Evolutionary conservation across 2,329 filamentous ascomycete genomes (phyloP).

Genomic region (Colletotrichum scovillei): DNA sequence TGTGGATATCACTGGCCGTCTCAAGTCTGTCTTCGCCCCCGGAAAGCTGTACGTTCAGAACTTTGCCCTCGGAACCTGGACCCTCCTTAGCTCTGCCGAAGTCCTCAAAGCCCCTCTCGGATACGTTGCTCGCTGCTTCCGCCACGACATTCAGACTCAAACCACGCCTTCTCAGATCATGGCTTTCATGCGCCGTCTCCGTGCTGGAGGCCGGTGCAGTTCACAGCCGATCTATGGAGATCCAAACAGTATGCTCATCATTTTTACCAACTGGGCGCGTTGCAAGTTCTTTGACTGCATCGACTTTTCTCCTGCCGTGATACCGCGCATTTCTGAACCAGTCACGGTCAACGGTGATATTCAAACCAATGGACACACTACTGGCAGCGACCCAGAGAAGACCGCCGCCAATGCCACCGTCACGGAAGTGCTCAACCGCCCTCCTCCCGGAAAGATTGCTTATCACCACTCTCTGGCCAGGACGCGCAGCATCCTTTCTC

Average conservation of each 20-base stretch:
- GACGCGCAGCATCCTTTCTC: slow-evolving; percentile 26
- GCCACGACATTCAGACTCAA: slow-evolving; percentile 48
- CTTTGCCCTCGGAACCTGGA: slow-evolving; percentile 38
- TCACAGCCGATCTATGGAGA: slow-evolving; percentile 45
- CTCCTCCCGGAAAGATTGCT: slow-evolving; percentile 28
- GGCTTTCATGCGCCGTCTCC: slow-evolving; percentile 41
- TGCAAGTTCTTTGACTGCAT: slow-evolving; percentile 46
- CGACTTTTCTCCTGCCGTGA: slow-evolving; percentile 50
- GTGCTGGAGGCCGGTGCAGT: slow-evolving; percentile 35
- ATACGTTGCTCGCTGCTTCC: slow-evolving; percentile 43
- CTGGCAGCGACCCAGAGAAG: slow-evolving; percentile 22
- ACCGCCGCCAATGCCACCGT: not conserved
- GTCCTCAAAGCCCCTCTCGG: slow-evolving; percentile 40
- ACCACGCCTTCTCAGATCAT: slow-evolving; percentile 47
- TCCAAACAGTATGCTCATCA: slow-evolving; percentile 45
- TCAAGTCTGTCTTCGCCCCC: slow-evolving; percentile 36
- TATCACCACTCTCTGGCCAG: slow-evolving; percentile 33
- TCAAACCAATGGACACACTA: not conserved
- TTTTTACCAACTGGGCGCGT: slow-evolving; percentile 52
- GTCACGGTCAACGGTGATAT: not conserved
- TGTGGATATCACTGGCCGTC: slow-evolving; percentile 43
- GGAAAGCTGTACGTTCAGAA: slow-evolving; percentile 43
- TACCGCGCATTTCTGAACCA: slow-evolving; percentile 24
- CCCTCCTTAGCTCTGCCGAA: slow-evolving; percentile 39
- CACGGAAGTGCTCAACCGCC: not conserved